These are phyloP conservation scores for Sclerotiophoma versabilis DNA, from an alignment of 2,329 filamentous ascomycete genomes.

Conservation along the genomic window DNA sequence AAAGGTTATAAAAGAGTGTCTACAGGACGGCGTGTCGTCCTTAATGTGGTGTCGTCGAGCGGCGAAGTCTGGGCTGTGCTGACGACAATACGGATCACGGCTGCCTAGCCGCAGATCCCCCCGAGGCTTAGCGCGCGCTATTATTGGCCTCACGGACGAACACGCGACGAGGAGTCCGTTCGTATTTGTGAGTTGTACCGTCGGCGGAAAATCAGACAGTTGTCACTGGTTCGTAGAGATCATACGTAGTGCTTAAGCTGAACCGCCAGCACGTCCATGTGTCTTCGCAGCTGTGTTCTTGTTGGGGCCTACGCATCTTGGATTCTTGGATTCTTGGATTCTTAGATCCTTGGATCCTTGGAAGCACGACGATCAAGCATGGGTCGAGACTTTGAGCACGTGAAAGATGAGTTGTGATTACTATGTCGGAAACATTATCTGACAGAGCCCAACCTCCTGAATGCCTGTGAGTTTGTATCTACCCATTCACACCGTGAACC, in stretches of 20 bases:
- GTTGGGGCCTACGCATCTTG: no score
- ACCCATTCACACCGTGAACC: constrained; percentile 1
- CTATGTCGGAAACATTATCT: constrained; percentile 10
- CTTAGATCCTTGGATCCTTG: no score
- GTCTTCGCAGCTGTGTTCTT: no score
- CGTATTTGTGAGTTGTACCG: neutral
- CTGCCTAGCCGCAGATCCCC: constrained; percentile 24
- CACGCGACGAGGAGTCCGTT: neutral
- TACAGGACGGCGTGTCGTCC: constrained; percentile 5
- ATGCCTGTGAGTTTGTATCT: constrained; percentile 10
- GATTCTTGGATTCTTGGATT: no score
- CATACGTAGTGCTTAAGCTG: no score
- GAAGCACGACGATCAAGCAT: neutral
- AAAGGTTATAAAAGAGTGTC: constrained; percentile 12
- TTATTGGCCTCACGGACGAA: constrained; percentile 25
- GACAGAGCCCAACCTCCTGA: constrained; percentile 15
- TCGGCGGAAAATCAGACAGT: neutral
- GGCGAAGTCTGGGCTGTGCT: constrained; percentile 29
- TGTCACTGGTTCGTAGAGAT: neutral
- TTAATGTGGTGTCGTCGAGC: constrained; percentile 19
- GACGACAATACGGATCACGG: constrained; percentile 12
- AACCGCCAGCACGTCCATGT: no score
- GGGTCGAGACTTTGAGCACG: neutral
- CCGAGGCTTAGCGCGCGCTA: constrained; percentile 22
- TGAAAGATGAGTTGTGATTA: constrained; percentile 8